Base-by-base conservation (phyloP, 164 flowering plant species). In the Aristolochia contorta region DNA sequence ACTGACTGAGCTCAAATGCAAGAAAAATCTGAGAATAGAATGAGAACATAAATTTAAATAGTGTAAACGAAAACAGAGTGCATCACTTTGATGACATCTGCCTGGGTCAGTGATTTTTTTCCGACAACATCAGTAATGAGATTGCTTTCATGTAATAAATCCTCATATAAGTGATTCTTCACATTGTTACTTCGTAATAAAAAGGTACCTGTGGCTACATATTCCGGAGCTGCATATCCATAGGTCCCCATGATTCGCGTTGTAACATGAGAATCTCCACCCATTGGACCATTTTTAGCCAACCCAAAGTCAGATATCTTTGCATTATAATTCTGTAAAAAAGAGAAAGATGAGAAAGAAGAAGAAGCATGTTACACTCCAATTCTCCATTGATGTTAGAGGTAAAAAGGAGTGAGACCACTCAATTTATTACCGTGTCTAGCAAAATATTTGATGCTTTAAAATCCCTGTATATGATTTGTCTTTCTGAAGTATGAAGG, bases 221-320 rank as follows among this genome's bases (percentile, higher is more conserved):
- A 91, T 57, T 91, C 97, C 1, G 97, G 97, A 61, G 97, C 97
- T 43, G 92, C 97, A 71, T 91, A 91, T 5, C 97, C 96, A 66
- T 78, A 61, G 37, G 97, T 91, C 43, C 97, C 97, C 77, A 88
- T 83, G 22, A 91, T 83, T 50, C 93, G 70, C 32, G 97, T 91
- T 37, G 96, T 78, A n/a, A 91, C 85, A 65, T 88, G 96, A 15
- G 94, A 83, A 33, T 78, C 75, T 65, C 91, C 82, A 37, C 63
- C 84, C 19, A 79, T 68, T 46, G 96, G 93, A 55, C 93, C 96
- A 65, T 80, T 47, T 69, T 85, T 88, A 20, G 94, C 97, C 76
- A 91, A 74, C 16, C 97, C 97, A 61, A 91, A 91, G 65, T 91
- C 97, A 1, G 97, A 86, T 64, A 91, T 57, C 70, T 88, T 91